phyloP scores from a whole-genome alignment of 139 green algal species.

The Auxenochlorella pyrenoidosa region DNA sequence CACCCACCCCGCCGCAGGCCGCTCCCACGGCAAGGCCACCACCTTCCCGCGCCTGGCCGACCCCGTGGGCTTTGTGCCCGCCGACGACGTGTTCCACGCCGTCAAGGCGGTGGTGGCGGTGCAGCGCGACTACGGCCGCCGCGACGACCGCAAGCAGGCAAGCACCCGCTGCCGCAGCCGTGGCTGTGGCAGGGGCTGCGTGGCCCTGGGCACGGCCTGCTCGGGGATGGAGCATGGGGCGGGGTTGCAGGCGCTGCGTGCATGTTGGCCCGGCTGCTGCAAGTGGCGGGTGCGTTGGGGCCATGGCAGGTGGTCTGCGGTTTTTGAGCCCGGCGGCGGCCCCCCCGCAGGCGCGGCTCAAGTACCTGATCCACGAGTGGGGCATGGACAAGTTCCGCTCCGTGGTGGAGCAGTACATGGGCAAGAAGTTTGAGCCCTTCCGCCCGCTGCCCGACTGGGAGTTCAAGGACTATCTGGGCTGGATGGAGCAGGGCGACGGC shows the following conservation, averaged over 20 bases:
- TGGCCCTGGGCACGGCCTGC: no score
- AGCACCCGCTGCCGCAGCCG: background rate
- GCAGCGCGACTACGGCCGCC: conserved; percentile 98
- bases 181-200: no score
- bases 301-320: no score
- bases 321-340: no score
- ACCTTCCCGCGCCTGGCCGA: conserved; percentile 95
- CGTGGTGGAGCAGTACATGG: conserved; percentile 97
- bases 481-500: conserved; percentile 95
- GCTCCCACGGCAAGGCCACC: conserved; percentile 66
- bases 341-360: conserved; percentile 94
- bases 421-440: conserved; percentile 94
- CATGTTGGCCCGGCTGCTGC: no score
- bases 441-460: conserved; percentile 93
- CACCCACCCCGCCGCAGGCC: background rate
- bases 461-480: conserved; percentile 97
- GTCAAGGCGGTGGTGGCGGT: conserved; percentile 95
- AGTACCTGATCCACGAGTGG: conserved; percentile 98
- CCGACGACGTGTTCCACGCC: conserved; percentile 96
- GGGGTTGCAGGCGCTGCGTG: no score
- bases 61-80: conserved; percentile 92
- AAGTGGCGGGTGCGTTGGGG: no score
- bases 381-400: conserved; percentile 94
- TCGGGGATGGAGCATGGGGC: no score
- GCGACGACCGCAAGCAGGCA: conserved; percentile 92